phyloP scores from a whole-genome alignment of 441 rosid species.

The Manihot esculenta region DNA sequence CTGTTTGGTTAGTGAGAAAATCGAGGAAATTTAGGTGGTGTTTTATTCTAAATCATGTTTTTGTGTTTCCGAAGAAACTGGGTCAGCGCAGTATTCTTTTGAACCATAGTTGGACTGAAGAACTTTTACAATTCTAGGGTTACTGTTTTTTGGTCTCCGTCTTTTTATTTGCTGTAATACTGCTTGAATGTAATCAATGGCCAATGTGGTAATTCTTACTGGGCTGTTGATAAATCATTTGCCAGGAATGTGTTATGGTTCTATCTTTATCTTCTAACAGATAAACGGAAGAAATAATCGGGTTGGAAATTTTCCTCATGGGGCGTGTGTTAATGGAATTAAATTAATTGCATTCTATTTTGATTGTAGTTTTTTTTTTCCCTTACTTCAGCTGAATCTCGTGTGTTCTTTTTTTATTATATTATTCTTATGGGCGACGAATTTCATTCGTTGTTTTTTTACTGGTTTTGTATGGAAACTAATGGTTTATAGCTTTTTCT shows the following conservation, averaged over 20 bases:
- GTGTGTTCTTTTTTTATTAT: no score
- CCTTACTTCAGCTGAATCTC: no score
- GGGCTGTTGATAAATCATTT: background rate
- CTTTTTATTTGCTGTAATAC: background rate
- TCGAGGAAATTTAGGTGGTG: background rate
- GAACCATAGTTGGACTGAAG: background rate
- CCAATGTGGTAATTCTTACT: conserved; percentile 1
- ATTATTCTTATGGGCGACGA: background rate
- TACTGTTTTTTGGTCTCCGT: background rate
- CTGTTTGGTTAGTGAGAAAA: conserved; percentile 6
- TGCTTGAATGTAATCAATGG: background rate
- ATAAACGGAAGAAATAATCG: no score
- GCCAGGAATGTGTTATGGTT: background rate
- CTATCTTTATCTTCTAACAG: background rate
- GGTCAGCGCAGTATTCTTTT: background rate
- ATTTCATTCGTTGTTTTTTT: background rate
- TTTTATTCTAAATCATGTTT: background rate
- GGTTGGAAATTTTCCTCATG: background rate
- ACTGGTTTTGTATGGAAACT: background rate
- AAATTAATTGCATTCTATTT: background rate
- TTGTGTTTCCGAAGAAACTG: background rate
- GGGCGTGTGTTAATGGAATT: background rate
- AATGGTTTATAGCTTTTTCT: background rate
- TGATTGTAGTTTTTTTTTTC: background rate
- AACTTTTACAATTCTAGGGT: background rate